Conservation (phyloP, 1,139 yeast genomes). For the Yamadazyma siamensis region DNA sequence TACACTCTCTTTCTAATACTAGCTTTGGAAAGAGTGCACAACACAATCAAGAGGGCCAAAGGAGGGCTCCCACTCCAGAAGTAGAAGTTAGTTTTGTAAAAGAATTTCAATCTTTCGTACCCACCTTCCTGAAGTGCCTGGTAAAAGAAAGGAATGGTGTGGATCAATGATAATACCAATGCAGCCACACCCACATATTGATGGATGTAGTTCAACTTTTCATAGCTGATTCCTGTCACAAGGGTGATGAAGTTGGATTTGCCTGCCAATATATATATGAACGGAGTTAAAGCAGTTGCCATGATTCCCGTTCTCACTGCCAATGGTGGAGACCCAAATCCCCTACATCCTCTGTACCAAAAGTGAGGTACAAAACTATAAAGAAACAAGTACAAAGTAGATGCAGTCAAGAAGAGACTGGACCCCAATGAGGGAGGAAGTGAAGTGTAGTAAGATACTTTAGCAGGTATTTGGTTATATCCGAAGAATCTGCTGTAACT, state of each 20-base stretch:
- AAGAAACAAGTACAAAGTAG: constrained; percentile 44
- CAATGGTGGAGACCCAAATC: constrained; percentile 66
- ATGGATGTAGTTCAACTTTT: constrained; percentile 51
- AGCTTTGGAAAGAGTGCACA: constrained; percentile 47
- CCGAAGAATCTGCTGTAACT: constrained; percentile 47
- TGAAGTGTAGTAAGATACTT: constrained; percentile 36
- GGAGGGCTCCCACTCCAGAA: constrained; percentile 41
- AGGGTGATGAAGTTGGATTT: constrained; percentile 49
- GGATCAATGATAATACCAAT: constrained; percentile 49
- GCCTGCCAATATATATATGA: constrained; percentile 49
- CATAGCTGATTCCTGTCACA: constrained; percentile 56
- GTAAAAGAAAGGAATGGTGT: constrained; percentile 50
- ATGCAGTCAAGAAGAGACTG: constrained; percentile 33
- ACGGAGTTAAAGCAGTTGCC: constrained; percentile 53
- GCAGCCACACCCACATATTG: constrained; percentile 48
- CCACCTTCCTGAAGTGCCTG: constrained; percentile 56
- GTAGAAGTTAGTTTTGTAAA: constrained; percentile 16
- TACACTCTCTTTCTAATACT: constrained; percentile 42
- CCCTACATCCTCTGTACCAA: constrained; percentile 54
- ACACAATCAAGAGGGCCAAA: constrained; percentile 39
- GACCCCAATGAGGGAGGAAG: constrained; percentile 53
- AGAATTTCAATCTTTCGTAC: constrained; percentile 13
- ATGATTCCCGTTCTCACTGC: constrained; percentile 53
- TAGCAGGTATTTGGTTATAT: constrained; percentile 45
- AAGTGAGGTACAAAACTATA: constrained; percentile 48